Base-by-base conservation (phyloP, 176 grass and related monocot genomes). In the Lolium perenne region DNA sequence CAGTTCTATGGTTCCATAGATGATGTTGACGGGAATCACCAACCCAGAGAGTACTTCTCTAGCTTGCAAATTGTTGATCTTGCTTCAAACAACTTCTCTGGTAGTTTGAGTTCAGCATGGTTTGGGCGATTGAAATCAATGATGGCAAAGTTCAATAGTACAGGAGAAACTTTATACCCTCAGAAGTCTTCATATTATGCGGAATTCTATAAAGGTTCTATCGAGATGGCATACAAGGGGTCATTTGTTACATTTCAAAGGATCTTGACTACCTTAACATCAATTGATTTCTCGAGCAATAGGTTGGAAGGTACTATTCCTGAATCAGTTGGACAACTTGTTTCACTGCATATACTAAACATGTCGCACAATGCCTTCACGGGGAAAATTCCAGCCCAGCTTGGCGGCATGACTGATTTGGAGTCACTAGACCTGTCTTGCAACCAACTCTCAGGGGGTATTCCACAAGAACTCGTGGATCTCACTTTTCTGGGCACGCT, bases 401-500 rank as follows among this genome's bases (percentile, higher is more conserved):
- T 87, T 54, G 85, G 78, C 0, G 1, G 68, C 55, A 73, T 87
- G 67, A 41, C 26, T 20, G 20, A 5, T 25, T 14, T 87, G 5
- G 84, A 86, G 66, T 61, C 77, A 73, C 17, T 87, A 3, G 77
- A 87, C 8, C 14, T 81, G 1, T 81, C 85, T 2, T 20, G 8
- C 29, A 87, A 81, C 78, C 43, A 55, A 14, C 69, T 81, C 0
- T 63, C 67, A 0, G 57, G 85, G 5, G 45, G 43, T 6, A 87
- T 81, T 32, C 85, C 85, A 0, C 18, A 45, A 15, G 76, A 79
- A 25, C 56, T 90, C 2, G 81, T 81, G n/a, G 20, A 78, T 1
- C 73, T 93, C 0, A 90, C 45, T 9, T 93, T 82, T 66, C 77
- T 85, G 8, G 65, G 10, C 3, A 2, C 0, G 6, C 45, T 93